Percentiles rank a stretch among this genome's conserved stretches.
Conservation (phyloP, 78 protist genomes). For the Dictyostelium firmibasis region DNA sequence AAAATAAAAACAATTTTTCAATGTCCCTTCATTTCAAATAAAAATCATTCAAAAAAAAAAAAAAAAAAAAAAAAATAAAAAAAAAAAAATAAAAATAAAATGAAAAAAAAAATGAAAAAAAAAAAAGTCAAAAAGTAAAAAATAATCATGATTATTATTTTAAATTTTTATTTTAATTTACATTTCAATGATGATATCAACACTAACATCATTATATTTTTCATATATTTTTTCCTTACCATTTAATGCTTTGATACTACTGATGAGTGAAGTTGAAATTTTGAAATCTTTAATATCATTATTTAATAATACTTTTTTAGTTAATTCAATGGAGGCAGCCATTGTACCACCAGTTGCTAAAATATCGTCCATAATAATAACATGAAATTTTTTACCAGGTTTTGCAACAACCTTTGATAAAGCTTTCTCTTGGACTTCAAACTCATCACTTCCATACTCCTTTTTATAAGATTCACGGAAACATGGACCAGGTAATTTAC, state of each 20-base stretch:
- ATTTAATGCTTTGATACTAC: conserved; percentile 17
- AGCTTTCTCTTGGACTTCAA: conserved; percentile 46
- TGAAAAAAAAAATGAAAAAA: no score
- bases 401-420: not conserved
- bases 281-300: conserved; percentile 30
- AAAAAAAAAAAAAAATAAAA: no score
- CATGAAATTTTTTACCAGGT: not conserved
- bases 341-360: conserved; percentile 75
- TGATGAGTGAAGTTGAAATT: conserved; percentile 50
- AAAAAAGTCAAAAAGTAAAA: no score
- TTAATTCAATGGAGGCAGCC: conserved; percentile 46
- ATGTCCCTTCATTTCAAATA: no score
- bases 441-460: conserved; percentile 54
- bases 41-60: no score
- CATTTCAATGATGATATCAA: conserved; percentile 61
- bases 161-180: conserved; percentile 3
- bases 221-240: conserved; percentile 77
- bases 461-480: conserved; percentile 20
- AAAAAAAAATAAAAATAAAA: no score
- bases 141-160: no score
- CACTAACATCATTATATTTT: conserved; percentile 67
- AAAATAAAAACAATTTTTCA: no score
- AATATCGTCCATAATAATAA: conserved; percentile 55
- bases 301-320: not conserved
- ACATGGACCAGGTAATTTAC: conserved; percentile 45